phyloP scores from a whole-genome alignment of 2,329 filamentous ascomycete genomes.

The Cytospora piceae region DNA sequence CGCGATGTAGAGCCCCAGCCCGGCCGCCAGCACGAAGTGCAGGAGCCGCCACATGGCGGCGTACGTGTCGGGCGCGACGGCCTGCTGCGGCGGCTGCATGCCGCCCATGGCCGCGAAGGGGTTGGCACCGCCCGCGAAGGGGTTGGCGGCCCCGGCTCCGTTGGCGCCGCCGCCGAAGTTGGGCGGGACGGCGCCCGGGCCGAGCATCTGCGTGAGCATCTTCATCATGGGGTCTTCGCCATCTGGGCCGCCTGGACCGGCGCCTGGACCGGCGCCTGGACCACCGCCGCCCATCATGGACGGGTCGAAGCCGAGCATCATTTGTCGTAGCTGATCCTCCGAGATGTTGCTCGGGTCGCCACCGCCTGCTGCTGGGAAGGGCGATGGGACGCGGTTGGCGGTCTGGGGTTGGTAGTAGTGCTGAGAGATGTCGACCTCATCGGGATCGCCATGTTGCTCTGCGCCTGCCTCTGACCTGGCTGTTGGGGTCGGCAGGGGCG shows the following conservation, averaged over 20 bases:
- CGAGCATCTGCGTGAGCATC: conserved; percentile 76
- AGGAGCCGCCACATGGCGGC: conserved; percentile 70
- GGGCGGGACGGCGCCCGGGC: conserved; percentile 28
- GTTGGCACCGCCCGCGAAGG: conserved; percentile 36
- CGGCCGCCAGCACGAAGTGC: conserved; percentile 72
- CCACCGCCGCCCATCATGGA: conserved; percentile 37
- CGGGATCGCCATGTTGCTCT: conserved; percentile 62
- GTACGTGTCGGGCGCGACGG: conserved; percentile 42
- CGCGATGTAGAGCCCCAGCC: conserved; percentile 71
- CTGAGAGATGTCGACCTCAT: conserved; percentile 78
- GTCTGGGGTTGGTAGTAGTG: conserved; percentile 66
- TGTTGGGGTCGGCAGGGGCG: conserved; percentile 41
- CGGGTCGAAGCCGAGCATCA: conserved; percentile 64
- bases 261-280: conserved; percentile 33
- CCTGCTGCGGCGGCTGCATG: conserved; percentile 40
- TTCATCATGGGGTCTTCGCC: conserved; percentile 68
- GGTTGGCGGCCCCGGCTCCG: conserved; percentile 40
- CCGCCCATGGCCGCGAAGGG: conserved; percentile 48
- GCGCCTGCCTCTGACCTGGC: conserved; percentile 39
- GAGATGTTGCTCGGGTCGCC: conserved; percentile 45
- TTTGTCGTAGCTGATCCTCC: conserved; percentile 66
- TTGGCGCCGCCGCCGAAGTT: conserved; percentile 34
- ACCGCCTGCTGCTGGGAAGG: conserved; percentile 31
- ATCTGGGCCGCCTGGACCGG: conserved; percentile 37
- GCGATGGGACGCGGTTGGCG: conserved; percentile 43